Evolutionary conservation across 2,329 filamentous ascomycete genomes (phyloP), one percentile per base, ranked within the genome.

Genomic region (Penicillium hordei): DNA sequence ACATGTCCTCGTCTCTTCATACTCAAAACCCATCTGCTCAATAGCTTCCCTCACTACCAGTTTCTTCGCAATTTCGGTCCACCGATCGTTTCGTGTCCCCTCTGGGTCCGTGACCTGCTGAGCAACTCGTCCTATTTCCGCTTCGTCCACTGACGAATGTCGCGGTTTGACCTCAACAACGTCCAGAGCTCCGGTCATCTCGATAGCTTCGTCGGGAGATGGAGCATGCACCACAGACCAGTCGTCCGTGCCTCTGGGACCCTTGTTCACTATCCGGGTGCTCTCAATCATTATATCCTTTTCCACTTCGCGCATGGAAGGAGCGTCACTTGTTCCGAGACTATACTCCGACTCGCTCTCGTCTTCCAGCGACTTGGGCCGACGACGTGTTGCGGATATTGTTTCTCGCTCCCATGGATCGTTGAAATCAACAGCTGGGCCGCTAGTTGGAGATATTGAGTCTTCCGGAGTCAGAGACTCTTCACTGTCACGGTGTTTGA

Each of bases 31-130:
- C 70, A 88, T 78, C 68, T 89, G 82, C 65, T 96, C 88, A 63
- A 97, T 90, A 19, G 94, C 94, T 72, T 97, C 92, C 52, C 89
- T 86, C 58, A 88, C 82, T 17, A 97, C 91, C 36, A 97, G 78
- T 65, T 96, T 93, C 77, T 96, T 96, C 45, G 93, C 96, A 66
- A 99, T 91, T 76, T 97, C 94, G 0, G 94, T 99, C 93, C 93
- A 97, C 79, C 96, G 90, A 59, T 89, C 86, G 55, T 84, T 82
- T 36, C 67, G 70, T 29, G 69, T 70, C 43, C 76, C 68, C 38
- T 74, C 75, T 39, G 71, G 62, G 8, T 70, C 70, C 9, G 70
- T 70, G 48, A 77, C 75, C 33, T 82, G 77, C 51, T 81, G 81
- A 23, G 71, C 76, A 57, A 79, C 73, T 15, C 73, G 72, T 7